A percentile compares a stretch with the other conserved stretches of the same genome.
These are phyloP conservation scores for Suhomyces faveliae DNA, from an alignment of 805 yeast species.

Conservation along the genomic window DNA sequence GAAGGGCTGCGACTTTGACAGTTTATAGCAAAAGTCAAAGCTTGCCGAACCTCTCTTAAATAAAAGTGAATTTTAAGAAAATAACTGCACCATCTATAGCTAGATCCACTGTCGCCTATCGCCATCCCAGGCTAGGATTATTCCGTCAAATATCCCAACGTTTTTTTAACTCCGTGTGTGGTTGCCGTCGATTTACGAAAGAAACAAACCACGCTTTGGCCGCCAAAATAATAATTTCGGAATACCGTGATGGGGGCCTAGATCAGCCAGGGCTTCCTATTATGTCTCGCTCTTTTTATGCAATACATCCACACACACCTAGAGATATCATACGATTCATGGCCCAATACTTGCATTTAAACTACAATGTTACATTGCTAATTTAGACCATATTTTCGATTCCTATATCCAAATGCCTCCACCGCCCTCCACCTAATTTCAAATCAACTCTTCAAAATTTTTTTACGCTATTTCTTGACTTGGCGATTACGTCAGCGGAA, in stretches of 20 bases:
- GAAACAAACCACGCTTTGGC: background rate
- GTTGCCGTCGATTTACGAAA: background rate
- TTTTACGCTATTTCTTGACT: background rate
- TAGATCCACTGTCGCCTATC: too few relatives aligned
- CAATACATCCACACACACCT: background rate
- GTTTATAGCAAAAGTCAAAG: too few relatives aligned
- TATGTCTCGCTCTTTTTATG: background rate
- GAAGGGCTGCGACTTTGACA: too few relatives aligned
- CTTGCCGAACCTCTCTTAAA: too few relatives aligned
- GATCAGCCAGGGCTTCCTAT: background rate
- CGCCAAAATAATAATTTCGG: background rate
- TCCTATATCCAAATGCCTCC: too few relatives aligned
- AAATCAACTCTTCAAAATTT: too few relatives aligned
- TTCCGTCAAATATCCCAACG: background rate
- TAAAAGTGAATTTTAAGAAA: too few relatives aligned
- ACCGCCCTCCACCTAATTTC: too few relatives aligned
- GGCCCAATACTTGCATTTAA: background rate
- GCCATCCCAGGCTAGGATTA: background rate
- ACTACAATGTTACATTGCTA: too few relatives aligned
- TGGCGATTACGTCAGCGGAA: background rate
- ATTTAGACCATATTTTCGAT: background rate
- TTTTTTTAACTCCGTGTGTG: background rate
- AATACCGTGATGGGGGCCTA: background rate
- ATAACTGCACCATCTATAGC: background rate
- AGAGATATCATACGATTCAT: background rate